A percentile compares a stretch with the other conserved stretches of the same genome.
Conservation (phyloP, 768 basidiomycete species). For the Coprinellus micaceus region DNA sequence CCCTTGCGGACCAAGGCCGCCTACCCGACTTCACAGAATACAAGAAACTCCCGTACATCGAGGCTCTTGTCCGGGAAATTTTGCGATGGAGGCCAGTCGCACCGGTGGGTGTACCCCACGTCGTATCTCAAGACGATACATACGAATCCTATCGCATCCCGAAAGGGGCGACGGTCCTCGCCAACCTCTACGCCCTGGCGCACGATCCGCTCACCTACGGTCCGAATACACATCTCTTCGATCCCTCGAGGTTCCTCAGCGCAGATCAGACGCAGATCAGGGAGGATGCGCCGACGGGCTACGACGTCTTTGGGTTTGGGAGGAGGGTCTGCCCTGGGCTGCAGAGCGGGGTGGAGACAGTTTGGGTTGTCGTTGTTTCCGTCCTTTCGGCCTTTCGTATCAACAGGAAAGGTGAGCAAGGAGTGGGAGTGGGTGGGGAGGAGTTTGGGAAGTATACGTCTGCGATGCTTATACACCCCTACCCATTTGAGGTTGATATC, state of each 20-base stretch:
- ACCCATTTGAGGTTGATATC: not conserved
- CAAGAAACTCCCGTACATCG: not conserved
- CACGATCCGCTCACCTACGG: not conserved
- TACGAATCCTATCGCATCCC: not conserved
- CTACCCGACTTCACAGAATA: not conserved
- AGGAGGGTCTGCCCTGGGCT: conserved; percentile 28
- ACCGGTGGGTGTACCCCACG: not conserved
- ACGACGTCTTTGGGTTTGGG: conserved; percentile 3
- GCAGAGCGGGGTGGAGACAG: conserved; percentile 24
- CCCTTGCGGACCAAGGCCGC: not conserved
- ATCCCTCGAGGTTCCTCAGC: conserved; percentile 2
- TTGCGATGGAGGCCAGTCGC: not conserved
- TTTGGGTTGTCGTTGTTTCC: conserved; percentile 27
- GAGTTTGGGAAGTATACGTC: conserved; percentile 1
- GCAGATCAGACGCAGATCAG: not conserved
- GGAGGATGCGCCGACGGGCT: not conserved
- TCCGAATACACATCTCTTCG: not conserved
- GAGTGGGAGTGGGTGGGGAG: no score
- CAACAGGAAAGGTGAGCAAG: not conserved
- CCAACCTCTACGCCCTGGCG: not conserved
- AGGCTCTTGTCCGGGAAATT: not conserved
- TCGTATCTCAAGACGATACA: not conserved
- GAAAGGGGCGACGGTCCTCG: not conserved
- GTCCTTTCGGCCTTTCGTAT: conserved; percentile 30
- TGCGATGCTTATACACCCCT: not conserved